These are phyloP conservation scores for Kodamaea nitidulidarum DNA, from an alignment of 805 yeast genomes.

Conservation along the genomic window DNA sequence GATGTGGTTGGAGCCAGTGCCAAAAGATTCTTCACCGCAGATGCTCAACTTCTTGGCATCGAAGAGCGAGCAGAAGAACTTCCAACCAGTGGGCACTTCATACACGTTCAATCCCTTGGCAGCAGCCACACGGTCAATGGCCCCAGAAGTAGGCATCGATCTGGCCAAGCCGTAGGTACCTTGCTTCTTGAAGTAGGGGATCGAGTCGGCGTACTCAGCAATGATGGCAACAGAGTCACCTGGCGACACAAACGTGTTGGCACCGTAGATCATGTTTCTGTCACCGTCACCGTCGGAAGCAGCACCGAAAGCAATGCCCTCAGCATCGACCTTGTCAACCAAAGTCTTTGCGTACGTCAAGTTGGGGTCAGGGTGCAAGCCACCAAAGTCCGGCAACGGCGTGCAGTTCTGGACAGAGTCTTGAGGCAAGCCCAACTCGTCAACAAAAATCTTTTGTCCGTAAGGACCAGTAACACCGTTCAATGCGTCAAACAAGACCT, in stretches of 20 bases:
- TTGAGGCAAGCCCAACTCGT: slow-evolving; percentile 74
- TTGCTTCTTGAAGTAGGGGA: slow-evolving; percentile 84
- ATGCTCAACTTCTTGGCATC: slow-evolving; percentile 91
- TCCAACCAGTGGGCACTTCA: slow-evolving; percentile 99
- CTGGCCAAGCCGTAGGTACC: slow-evolving; percentile 94
- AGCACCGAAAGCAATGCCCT: slow-evolving; percentile 88
- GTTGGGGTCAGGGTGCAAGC: slow-evolving; percentile 97
- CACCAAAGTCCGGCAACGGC: slow-evolving; percentile 92
- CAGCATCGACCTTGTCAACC: slow-evolving; percentile 80
- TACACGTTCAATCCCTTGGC: slow-evolving; percentile 68
- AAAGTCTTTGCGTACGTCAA: slow-evolving; percentile 87
- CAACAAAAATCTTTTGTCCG: slow-evolving; percentile 76
- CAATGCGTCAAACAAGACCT: slow-evolving; percentile 80
- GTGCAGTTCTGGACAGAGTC: slow-evolving; percentile 70
- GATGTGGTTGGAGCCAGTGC: slow-evolving; percentile 96
- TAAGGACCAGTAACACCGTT: slow-evolving; percentile 98
- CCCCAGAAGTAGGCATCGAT: slow-evolving; percentile 96
- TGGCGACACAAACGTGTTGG: slow-evolving; percentile 90
- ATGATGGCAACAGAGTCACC: slow-evolving; percentile 98
- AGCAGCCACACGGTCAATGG: slow-evolving; percentile 87
- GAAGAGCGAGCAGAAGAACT: slow-evolving; percentile 91
- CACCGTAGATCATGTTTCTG: slow-evolving; percentile 97
- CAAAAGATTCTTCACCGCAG: slow-evolving; percentile 97
- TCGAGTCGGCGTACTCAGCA: slow-evolving; percentile 82
- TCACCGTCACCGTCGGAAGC: slow-evolving; percentile 99